These are phyloP conservation scores for Cetradonia linearis DNA, from an alignment of 495 filamentous ascomycete genomes.

Conservation along the genomic window DNA sequence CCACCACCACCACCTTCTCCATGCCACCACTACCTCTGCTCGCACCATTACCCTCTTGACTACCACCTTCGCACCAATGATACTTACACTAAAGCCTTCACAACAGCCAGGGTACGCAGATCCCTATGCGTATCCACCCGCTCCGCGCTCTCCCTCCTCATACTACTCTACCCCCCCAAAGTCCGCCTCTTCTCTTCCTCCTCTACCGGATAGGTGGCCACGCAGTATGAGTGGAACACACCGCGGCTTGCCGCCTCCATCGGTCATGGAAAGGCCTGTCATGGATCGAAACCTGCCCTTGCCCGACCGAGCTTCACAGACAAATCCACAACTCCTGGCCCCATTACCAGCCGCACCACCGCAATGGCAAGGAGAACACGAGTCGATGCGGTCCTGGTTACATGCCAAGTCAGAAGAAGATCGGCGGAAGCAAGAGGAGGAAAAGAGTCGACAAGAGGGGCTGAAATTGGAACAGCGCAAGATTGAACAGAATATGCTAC, in stretches of 20 bases:
- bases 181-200: constrained; percentile 21
- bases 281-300: constrained; percentile 25
- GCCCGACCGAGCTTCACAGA: constrained; percentile 30
- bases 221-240: constrained; percentile 32
- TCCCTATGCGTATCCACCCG: constrained; percentile 34
- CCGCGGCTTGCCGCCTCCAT: constrained; percentile 34
- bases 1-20: not conserved
- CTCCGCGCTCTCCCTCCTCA: constrained; percentile 30
- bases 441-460: constrained; percentile 73
- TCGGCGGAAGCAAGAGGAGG: constrained; percentile 72
- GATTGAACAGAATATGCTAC: constrained; percentile 75
- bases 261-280: constrained; percentile 26
- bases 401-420: constrained; percentile 79
- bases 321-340: constrained; percentile 37
- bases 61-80: constrained; percentile 26
- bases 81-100: constrained; percentile 37
- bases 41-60: constrained; percentile 2
- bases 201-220: constrained; percentile 20
- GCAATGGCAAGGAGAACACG: constrained; percentile 65
- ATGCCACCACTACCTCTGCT: not conserved
- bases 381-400: constrained; percentile 74
- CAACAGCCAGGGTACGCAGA: constrained; percentile 34
- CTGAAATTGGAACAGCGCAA: constrained; percentile 69
- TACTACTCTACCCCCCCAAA: constrained; percentile 29
- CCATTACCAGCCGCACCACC: constrained; percentile 59